Conservation (phyloP, 2,329 filamentous ascomycete genomes). For the Epichloe glyceriae region DNA sequence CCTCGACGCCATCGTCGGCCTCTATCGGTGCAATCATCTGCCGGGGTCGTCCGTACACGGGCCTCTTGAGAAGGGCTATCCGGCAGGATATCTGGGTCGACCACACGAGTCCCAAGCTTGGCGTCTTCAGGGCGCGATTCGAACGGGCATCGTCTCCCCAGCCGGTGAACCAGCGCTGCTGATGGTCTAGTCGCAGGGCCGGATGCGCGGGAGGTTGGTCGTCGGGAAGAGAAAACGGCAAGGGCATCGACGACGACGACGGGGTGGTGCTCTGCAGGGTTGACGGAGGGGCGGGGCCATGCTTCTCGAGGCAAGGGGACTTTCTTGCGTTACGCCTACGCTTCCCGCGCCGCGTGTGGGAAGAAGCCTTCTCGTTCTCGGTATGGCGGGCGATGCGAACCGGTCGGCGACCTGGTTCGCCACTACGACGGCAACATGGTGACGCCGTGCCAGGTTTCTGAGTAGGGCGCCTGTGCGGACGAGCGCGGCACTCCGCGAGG, state of each 20-base stretch:
- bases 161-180: conserved; percentile 89
- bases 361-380: conserved; percentile 1
- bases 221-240: conserved; percentile 20
- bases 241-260: conserved; percentile 13
- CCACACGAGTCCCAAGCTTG: conserved; percentile 80
- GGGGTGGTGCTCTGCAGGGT: not conserved
- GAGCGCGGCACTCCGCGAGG: conserved; percentile 63
- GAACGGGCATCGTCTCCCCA: conserved; percentile 63
- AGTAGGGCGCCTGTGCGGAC: conserved; percentile 64
- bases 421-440: conserved; percentile 75
- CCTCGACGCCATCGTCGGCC: conserved; percentile 28
- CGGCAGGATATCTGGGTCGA: conserved; percentile 76
- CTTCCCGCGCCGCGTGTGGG: not conserved
- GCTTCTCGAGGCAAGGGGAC: conserved; percentile 36
- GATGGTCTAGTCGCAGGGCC: conserved; percentile 67
- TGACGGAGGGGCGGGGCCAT: conserved; percentile 23
- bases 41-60: conserved; percentile 33
- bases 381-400: conserved; percentile 33
- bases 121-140: conserved; percentile 55
- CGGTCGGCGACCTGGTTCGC: conserved; percentile 93
- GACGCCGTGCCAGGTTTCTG: conserved; percentile 57
- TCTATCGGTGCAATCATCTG: conserved; percentile 22
- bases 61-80: conserved; percentile 65
- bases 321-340: conserved; percentile 25
- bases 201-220: conserved; percentile 24